Percentiles rank a stretch among this genome's conserved stretches.
phyloP scores from a whole-genome alignment of 2,329 filamentous ascomycete genomes.

The Xylaria hypoxylon region DNA sequence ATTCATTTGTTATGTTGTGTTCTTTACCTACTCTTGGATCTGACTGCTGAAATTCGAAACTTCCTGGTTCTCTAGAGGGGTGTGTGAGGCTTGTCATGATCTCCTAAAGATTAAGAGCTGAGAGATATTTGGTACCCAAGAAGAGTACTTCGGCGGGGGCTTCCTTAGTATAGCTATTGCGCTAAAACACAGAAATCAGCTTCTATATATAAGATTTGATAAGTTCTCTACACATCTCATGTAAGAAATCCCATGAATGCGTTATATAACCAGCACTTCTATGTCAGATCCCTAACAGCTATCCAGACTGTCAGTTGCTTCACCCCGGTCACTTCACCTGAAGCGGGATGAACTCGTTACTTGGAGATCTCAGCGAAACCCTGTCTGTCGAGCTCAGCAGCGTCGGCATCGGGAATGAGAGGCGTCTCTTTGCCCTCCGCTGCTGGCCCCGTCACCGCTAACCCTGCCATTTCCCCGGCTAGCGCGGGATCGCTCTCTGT shows the following conservation, averaged over 20 bases:
- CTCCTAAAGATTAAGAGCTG: too few species aligned
- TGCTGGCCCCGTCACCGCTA: constrained; percentile 44
- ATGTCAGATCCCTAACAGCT: neutral
- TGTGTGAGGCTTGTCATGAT: too few species aligned
- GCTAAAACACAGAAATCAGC: neutral
- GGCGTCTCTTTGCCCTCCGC: constrained; percentile 61
- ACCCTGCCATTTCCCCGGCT: constrained; percentile 60
- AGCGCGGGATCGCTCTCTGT: constrained; percentile 52
- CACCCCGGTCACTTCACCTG: neutral
- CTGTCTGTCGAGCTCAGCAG: constrained; percentile 64
- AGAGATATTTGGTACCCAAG: too few species aligned
- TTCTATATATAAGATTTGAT: neutral
- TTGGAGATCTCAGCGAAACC: constrained; percentile 64
- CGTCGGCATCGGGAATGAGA: constrained; percentile 60
- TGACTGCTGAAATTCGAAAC: neutral
- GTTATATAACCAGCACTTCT: neutral
- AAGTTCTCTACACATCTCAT: neutral
- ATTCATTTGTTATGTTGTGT: neutral
- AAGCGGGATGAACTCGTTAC: constrained; percentile 6
- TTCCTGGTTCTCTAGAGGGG: neutral
- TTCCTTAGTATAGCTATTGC: neutral
- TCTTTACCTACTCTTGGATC: neutral
- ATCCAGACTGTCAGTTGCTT: neutral
- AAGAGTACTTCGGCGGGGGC: too few species aligned
- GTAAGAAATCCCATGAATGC: neutral